Evolutionary conservation across 208 protist genomes (phyloP), one percentile per base, ranked within the genome.

Genomic region (Sergeia podlipaevii): DNA sequence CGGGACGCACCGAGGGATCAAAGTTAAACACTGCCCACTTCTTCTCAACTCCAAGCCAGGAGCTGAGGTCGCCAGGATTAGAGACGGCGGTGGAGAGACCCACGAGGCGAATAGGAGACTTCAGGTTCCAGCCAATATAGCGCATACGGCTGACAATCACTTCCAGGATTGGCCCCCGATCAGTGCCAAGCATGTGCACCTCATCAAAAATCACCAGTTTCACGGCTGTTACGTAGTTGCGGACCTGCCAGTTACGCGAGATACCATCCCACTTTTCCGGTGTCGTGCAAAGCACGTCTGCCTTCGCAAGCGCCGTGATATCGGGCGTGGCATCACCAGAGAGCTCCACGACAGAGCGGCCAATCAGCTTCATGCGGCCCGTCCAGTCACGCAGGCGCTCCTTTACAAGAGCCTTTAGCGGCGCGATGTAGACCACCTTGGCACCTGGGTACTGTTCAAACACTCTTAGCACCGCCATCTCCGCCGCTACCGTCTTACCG

Each of bases 231-330:
- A 99, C 93, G 69, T 98, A 99, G 37, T 70, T 73, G 59, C 98
- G 85, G 28, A 94, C 91, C 70, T 99, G 91, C 98, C 98, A 99
- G 63, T 88, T 98, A 58, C 98, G 86, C 51, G 85, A 97, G 38
- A 99, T 97, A 44, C 97, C 97, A 84, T 99, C 99, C 98, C 98
- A 99, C 77, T 99, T 99, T 70, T 99, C 98, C 15, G 99, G 98
- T 24, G 98, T 99, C 8, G 98, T 99, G 57, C 96, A 91, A 6
- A 99, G 85, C 39, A 99, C 96, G 65, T 99, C 87, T 0, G 98
- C 95, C 42, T 80, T 79, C 2, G 95, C 80, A 10, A 98, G 72
- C 32, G 89, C 85, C 17, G 65, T 70, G 34, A 98, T 89, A 65
- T 98, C 96, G 11, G 97, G 97, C 37, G 93, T 97, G 29, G 88